Base-by-base conservation (phyloP, 352 stramenopile species). In the Pythium monospermum region DNA sequence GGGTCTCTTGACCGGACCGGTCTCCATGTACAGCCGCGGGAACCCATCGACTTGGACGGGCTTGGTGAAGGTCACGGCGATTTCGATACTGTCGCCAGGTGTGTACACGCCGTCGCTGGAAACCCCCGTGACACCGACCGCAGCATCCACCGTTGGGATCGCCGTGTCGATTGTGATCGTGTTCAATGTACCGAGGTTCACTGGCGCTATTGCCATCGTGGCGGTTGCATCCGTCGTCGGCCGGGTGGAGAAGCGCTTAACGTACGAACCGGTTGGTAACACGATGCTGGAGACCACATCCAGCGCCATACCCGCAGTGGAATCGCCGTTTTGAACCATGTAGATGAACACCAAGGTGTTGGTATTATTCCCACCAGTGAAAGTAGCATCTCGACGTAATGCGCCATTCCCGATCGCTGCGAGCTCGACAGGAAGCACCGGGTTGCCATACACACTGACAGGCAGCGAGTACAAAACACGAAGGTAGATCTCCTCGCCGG, bases 61-160 rank as follows among this genome's bases (percentile, higher is more conserved):
- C 39, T 89, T 90, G 0, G 78, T 92, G 61, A 94, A 94, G 19
- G 73, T 74, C 19, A 94, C 54, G 12, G 73, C 52, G 28, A 94
- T 69, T 8, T 68, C 57, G 11, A 94, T 73, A 4, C 56, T 62
- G 44, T 92, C 81, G 21, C 83, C 83, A 11, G 83, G 76, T 7
- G 75, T 75, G 42, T 90, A 94, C 5, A 79, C 62, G 6, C 76
- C 79, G 27, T 86, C 67, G 4, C 52, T 71, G 0, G 73, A 75
- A 2, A 44, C 44, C 11, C 68, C 69, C 0, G 68, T 84, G 8
- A 92, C 76, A 6, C 83, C 81, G 18, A 90, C 52, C 3, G 59
- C 40, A 6, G 67, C 25, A 45, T 94, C 78, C 15, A 94, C 60
- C 0, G 65, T 56, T 2, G 82, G 79, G 22, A 66, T 63, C 7